Evolutionary conservation across 2,329 filamentous ascomycete species (phyloP).

Genomic region (Sclerotinia borealis): DNA sequence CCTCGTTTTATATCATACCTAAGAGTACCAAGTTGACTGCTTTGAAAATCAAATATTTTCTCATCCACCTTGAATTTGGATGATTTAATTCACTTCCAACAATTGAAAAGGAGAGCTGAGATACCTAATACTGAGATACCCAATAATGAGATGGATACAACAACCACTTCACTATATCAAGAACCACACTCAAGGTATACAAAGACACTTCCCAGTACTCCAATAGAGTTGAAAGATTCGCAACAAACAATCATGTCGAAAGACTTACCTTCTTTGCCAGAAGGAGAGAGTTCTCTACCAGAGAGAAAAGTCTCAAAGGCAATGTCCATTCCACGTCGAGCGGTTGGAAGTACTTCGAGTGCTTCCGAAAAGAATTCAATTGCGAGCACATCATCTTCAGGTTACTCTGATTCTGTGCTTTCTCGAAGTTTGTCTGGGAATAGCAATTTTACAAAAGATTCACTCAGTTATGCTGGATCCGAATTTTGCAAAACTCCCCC

Average conservation of each 20-base stretch:
- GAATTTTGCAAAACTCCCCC: conserved; percentile 19
- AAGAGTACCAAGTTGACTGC: background rate
- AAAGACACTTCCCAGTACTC: conserved; percentile 25
- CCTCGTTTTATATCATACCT: conserved; percentile 8
- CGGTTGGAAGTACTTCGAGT: conserved; percentile 21
- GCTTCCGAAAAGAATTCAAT: conserved; percentile 19
- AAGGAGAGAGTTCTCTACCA: conserved; percentile 11
- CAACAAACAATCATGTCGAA: conserved; percentile 10
- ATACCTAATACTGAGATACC: background rate
- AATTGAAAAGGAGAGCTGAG: background rate
- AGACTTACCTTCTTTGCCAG: conserved; percentile 17
- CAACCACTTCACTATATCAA: conserved; percentile 7
- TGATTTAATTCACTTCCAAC: background rate
- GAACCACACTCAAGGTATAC: conserved; percentile 24
- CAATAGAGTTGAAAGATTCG: conserved; percentile 2
- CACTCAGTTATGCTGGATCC: conserved; percentile 24
- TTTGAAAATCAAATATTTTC: background rate
- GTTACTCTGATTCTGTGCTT: conserved; percentile 21
- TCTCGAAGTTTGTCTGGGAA: conserved; percentile 23
- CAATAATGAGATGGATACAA: background rate
- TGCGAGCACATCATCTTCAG: conserved; percentile 22
- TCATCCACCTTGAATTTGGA: background rate
- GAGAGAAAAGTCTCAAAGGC: conserved; percentile 13
- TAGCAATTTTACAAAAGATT: conserved; percentile 24
- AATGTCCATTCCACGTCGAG: conserved; percentile 25